These are phyloP conservation scores for Rhodotorula kratochvilovae DNA, from an alignment of 768 basidiomycete species.

Conservation along the genomic window DNA sequence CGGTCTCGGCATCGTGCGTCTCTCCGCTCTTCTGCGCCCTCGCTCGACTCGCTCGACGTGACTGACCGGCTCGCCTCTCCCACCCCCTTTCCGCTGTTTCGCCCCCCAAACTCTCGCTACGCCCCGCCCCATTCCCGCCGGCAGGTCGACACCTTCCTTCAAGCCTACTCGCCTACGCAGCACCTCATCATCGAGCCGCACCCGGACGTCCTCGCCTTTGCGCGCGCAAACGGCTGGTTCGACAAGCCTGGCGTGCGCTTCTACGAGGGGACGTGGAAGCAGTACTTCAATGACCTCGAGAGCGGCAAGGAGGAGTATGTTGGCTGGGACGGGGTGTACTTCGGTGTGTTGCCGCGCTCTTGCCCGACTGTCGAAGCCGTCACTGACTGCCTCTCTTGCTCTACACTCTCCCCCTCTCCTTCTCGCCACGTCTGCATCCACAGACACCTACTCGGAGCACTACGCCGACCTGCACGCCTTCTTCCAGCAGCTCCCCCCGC, in stretches of 20 bases:
- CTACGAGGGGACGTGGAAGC: constrained; percentile 91
- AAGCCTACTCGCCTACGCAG: constrained; percentile 34
- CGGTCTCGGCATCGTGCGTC: constrained; percentile 69
- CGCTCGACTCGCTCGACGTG: too few species aligned
- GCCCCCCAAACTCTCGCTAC: too few species aligned
- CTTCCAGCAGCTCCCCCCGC: constrained; percentile 73
- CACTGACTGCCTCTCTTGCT: too few species aligned
- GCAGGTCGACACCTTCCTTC: constrained; percentile 42
- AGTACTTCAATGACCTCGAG: constrained; percentile 57
- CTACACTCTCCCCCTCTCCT: neutral
- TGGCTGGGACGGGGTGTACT: constrained; percentile 83
- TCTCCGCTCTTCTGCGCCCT: neutral
- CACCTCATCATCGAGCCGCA: constrained; percentile 95
- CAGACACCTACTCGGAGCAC: constrained; percentile 43
- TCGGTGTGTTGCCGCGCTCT: constrained; percentile 60
- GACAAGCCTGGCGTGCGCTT: constrained; percentile 69
- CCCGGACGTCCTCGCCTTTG: constrained; percentile 77
- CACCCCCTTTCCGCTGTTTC: neutral
- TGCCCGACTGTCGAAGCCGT: neutral
- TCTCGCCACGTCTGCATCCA: neutral
- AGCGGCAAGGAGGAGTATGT: constrained; percentile 61
- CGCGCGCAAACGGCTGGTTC: constrained; percentile 71
- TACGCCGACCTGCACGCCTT: constrained; percentile 64
- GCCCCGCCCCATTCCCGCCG: neutral
- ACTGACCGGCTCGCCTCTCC: neutral